phyloP scores from a whole-genome alignment of 2,329 filamentous ascomycete species.

The Apiospora arundinis region DNA sequence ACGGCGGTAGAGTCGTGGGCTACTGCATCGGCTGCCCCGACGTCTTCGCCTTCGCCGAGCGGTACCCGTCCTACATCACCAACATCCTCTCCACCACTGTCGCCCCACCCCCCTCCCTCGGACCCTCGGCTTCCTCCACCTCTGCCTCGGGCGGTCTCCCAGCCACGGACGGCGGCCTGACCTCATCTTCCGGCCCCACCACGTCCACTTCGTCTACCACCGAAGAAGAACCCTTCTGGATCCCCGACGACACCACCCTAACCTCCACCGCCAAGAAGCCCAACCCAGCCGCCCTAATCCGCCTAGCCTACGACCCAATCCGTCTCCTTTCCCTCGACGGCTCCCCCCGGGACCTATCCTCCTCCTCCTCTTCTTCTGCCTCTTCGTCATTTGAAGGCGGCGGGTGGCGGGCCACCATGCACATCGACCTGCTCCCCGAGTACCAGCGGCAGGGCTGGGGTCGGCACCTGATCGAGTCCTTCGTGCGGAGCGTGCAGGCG shows the following conservation, averaged over 20 bases:
- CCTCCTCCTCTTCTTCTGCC: conserved; percentile 31
- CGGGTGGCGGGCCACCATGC: conserved; percentile 52
- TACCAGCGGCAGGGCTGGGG: conserved; percentile 54
- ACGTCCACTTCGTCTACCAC: conserved; percentile 27
- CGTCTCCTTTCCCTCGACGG: conserved; percentile 45
- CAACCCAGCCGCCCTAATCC: conserved; percentile 46
- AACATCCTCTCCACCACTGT: conserved; percentile 43
- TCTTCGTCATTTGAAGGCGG: conserved; percentile 41
- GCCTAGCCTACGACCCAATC: conserved; percentile 48
- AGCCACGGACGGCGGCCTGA: too few relatives aligned
- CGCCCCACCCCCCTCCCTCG: conserved; percentile 1
- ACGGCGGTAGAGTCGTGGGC: conserved; percentile 52
- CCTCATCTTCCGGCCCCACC: too few relatives aligned
- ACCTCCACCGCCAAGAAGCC: conserved; percentile 28
- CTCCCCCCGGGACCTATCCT: background rate
- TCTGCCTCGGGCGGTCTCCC: background rate
- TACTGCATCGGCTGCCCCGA: conserved; percentile 56
- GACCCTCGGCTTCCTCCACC: background rate
- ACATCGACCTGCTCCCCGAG: conserved; percentile 53
- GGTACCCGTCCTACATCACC: conserved; percentile 47
- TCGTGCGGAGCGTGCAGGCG: conserved; percentile 46
- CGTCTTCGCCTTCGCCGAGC: conserved; percentile 45
- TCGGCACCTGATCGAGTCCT: conserved; percentile 46
- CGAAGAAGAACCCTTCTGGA: conserved; percentile 41
- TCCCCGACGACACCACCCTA: conserved; percentile 7